Base-by-base conservation (phyloP, 2,329 filamentous ascomycete species). In the Trichoderma arundinaceum region DNA sequence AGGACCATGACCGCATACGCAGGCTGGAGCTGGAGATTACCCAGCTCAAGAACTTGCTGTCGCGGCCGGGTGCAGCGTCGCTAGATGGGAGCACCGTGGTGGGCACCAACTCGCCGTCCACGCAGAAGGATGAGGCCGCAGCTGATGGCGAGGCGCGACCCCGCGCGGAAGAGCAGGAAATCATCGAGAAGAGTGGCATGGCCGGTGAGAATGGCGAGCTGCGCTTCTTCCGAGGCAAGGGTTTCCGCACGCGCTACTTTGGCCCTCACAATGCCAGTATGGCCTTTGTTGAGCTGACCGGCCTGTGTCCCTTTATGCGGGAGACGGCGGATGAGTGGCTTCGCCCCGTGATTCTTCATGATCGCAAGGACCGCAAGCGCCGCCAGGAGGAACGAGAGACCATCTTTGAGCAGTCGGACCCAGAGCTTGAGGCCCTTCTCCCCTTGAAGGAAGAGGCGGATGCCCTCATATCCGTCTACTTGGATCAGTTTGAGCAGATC, bases 311-410 rank as follows among this genome's bases (percentile, higher is more conserved):
- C 13, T 88, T 88, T 66, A 88, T 88, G 86, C 84, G 82, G 69
- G 85, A 88, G 76, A 87, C 85, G 0, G 84, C 85, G 9, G 84
- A 87, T 61, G 84, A 87, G 72, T 87, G 85, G 84, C 79, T 88
- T 63, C 81, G 83, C 59, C 85, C 86, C 7, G 81, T 87, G 51
- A 84, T 85, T 43, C 79, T 86, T 32, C 82, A 85, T 68, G 78
- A 82, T 48, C 79, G 79, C 69, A 87, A 88, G 75, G 84, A 88
- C 70, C 82, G 85, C 57, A 80, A 80, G 71, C 82, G 82, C 70
- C 80, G 84, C 54, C 81, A 81, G 67, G 79, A 83, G 69, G 83
- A 86, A 43, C 81, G 84, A 9, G 84, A 87, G 67, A 78, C 76
- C 69, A 76, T 78, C 63, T 85, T 82, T 62, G 74, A 76, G 39